phyloP scores from a whole-genome alignment of 2,329 filamentous ascomycete species.

The Domatiomyces globalis region DNA sequence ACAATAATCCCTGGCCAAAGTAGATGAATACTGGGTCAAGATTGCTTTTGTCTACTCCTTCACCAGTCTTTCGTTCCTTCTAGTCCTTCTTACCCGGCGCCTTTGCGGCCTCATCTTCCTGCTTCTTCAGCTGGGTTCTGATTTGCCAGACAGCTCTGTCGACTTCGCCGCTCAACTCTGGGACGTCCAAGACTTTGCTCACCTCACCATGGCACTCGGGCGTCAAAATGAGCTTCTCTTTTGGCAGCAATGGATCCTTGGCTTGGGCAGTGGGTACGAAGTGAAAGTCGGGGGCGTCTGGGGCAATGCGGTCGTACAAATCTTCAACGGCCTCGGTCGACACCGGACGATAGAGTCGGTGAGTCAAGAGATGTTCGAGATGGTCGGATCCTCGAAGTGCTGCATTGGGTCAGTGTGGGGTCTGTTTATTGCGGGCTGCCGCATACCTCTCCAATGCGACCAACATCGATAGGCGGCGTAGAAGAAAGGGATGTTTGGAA shows the following conservation, averaged over 20 bases:
- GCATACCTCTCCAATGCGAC: conserved; percentile 64
- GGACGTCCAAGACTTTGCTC: conserved; percentile 49
- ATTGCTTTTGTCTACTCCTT: neutral
- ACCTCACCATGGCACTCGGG: conserved; percentile 42
- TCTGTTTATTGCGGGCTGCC: conserved; percentile 15
- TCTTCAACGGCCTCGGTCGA: conserved; percentile 59
- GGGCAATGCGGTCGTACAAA: conserved; percentile 46
- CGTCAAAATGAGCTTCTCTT: conserved; percentile 33
- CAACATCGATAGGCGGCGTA: conserved; percentile 81
- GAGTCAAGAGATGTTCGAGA: conserved; percentile 63
- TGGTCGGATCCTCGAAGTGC: conserved; percentile 75
- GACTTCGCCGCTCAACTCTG: conserved; percentile 57
- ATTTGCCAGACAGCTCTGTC: conserved; percentile 67
- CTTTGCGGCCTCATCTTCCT: conserved; percentile 5
- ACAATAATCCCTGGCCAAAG: too few relatives aligned
- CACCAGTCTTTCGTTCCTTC: conserved; percentile 12
- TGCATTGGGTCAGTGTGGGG: conserved; percentile 11
- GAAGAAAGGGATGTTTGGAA: conserved; percentile 94
- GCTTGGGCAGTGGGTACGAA: conserved; percentile 23
- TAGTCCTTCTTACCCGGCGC: conserved; percentile 1
- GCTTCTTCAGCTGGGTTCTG: conserved; percentile 25
- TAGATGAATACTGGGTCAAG: neutral
- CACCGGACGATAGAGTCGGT: conserved; percentile 52
- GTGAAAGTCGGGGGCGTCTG: conserved; percentile 22
- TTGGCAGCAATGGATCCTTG: conserved; percentile 22